Conservation (phyloP, 768 basidiomycete species). For the Paxillus rubicundulus region DNA sequence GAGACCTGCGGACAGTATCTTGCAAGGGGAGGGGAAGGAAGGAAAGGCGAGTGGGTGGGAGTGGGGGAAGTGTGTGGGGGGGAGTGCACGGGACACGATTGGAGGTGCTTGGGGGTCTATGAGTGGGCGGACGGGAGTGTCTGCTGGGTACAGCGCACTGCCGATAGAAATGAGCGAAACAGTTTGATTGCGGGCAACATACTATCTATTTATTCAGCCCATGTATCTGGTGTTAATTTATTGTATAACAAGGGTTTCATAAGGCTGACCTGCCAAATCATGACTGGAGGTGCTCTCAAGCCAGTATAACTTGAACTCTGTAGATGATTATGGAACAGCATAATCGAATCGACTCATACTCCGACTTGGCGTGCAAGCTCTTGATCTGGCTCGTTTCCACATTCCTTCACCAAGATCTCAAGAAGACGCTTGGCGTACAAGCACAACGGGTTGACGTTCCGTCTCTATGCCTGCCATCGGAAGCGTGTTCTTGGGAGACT, state of each 20-base stretch:
- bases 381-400: no score
- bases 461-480: conserved; percentile 56
- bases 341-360: not conserved
- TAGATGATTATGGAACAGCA: not conserved
- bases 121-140: conserved; percentile 36
- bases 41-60: conserved; percentile 28
- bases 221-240: not conserved
- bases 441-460: not conserved
- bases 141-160: conserved; percentile 63
- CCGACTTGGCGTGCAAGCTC: not conserved
- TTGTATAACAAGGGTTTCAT: not conserved
- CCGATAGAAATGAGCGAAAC: conserved; percentile 61
- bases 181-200: conserved; percentile 20
- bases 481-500: conserved; percentile 80
- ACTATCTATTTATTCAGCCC: not conserved
- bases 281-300: not conserved
- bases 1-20: conserved; percentile 63
- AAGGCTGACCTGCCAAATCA: not conserved
- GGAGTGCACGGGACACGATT: conserved; percentile 41
- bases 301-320: no score
- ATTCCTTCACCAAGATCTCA: not conserved
- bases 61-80: conserved; percentile 24
- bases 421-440: not conserved
- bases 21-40: conserved; percentile 54
- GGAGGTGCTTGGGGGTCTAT: conserved; percentile 49